Base-by-base conservation (phyloP, 2,329 filamentous ascomycete genomes). In the Tolypocladium ovalisporum region DNA sequence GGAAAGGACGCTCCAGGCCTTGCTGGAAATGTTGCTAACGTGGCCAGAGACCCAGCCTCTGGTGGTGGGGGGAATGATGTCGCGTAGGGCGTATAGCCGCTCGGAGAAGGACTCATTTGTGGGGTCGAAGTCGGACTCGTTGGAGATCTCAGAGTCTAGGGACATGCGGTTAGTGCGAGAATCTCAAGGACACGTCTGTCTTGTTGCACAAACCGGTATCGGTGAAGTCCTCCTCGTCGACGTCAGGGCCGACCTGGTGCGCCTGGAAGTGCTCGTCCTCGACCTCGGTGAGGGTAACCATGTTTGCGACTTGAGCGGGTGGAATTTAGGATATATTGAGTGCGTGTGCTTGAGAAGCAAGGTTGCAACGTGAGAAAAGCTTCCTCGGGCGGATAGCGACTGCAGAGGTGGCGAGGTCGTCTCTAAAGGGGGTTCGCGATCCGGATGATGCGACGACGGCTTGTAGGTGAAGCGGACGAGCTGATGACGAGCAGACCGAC, bases 251-350 rank as follows among this genome's bases (percentile, higher is more conserved):
- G 61, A 85, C 76, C 68, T 88, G 86, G 64, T 80, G 77, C 73
- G 83, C 79, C 76, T 87, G 81, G 80, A 97, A 96, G 76, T 95
- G 89, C 82, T 97, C 92, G 73, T 97, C 93, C 72, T 95, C 87
- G 70, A 97, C 93, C 80, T 97, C 93, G 71, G 90, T 89, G 71
- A 97, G 89, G 76, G 93, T 90, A 75, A 97, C 93, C 93, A 97
- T 97, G 67, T 74, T 86, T 76, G 58, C 63, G 59, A 62, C 57
- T 67, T 63, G 55, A 54, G 29, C 13, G 37, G 27, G n/a, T 8
- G 22, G 12, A 7, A 39, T 36, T 10, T 32, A n/a, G 17, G 36
- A 36, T n/a, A 29, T n/a, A 24, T 19, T 27, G 22, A 15, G 24
- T 32, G 44, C 44, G 15, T 4, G 13, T 19, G 47, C 17, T 49